Evolutionary conservation across 2,329 filamentous ascomycete genomes (phyloP).

Genomic region (Diaporthe sp.): DNA sequence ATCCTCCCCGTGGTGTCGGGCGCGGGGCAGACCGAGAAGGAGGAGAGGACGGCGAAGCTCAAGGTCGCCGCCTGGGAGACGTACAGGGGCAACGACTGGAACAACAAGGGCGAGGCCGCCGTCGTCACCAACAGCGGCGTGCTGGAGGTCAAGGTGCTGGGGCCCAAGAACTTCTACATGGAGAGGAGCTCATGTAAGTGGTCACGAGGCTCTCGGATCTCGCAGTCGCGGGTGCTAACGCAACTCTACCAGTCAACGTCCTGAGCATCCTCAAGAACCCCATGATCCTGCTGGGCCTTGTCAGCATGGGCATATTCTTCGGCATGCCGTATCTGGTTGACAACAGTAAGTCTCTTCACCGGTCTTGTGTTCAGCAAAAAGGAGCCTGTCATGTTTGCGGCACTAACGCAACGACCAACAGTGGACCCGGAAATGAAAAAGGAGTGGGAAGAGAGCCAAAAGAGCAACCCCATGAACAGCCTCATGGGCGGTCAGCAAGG

Average conservation of each 20-base stretch:
- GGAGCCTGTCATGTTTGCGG: neutral
- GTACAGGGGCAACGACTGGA: constrained; percentile 90
- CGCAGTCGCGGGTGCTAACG: neutral
- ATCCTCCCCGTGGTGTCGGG: constrained; percentile 57
- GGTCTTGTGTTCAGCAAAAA: neutral
- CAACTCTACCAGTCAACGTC: constrained; percentile 71
- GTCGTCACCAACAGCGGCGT: constrained; percentile 50
- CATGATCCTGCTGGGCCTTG: constrained; percentile 93
- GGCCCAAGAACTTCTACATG: constrained; percentile 79
- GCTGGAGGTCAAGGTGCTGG: constrained; percentile 72
- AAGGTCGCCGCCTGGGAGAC: constrained; percentile 81
- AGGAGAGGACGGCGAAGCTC: constrained; percentile 44
- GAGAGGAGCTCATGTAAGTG: constrained; percentile 80
- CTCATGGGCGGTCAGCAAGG: constrained; percentile 54
- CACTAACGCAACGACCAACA: constrained; percentile 49
- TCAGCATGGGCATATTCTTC: constrained; percentile 85
- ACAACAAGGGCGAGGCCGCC: constrained; percentile 78
- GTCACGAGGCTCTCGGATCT: neutral
- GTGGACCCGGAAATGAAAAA: constrained; percentile 97
- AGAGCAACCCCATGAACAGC: constrained; percentile 74
- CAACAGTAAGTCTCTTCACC: constrained; percentile 76
- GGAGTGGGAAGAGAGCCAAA: constrained; percentile 92
- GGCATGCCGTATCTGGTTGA: constrained; percentile 97
- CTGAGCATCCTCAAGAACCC: constrained; percentile 89
- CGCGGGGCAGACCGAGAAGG: constrained; percentile 42